Base-by-base conservation (phyloP, 305 asterid genomes). In the Solanum hybrid region DNA sequence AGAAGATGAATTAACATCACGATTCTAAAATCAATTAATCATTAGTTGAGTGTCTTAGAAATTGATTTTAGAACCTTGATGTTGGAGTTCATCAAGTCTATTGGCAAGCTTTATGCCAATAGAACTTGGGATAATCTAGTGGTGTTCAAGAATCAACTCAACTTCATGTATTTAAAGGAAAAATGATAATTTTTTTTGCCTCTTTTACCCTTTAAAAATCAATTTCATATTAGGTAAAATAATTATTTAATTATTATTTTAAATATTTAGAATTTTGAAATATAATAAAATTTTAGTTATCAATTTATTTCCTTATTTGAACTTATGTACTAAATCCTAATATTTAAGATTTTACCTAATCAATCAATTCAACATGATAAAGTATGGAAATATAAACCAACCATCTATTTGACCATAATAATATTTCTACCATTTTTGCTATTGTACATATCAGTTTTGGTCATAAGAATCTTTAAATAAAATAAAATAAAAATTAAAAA, bases 141-240 rank as follows among this genome's bases (percentile, higher is more conserved):
- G 7, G 17, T 26, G 34, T 71, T 71, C 8, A 71, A 1, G 17
- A 10, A 71, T 5, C 77, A 71, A 71, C 1, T 71, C 32, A 71
- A 11, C 82, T 77, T 76, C 94, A 92, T 71, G 90, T 69, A 71
- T 91, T 90, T 87, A 93, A 92, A 87, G 93, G 64, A 77, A 91
- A 71, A 71, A 66, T 66, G 1, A n/a, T 27, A 5, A 3, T 27
- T 72, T 72, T 20, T 72, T 27, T 72, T 12, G 4, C 78, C 78
- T 6, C 0, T 72, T 71, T 72, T 1, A 72, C 78, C 22, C 78
- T 72, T 72, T 27, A 27, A 27, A 72, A 27, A 64, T 66, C 27
- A 9, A 4, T n/a, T n/a, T 9, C 73, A n/a, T 24, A 66, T n/a
- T 22, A 66, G 6, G 27, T 24, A 24, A 69, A 24, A 10, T 24